Conservation (phyloP, 768 basidiomycete species). For the Amanita thiersii region DNA sequence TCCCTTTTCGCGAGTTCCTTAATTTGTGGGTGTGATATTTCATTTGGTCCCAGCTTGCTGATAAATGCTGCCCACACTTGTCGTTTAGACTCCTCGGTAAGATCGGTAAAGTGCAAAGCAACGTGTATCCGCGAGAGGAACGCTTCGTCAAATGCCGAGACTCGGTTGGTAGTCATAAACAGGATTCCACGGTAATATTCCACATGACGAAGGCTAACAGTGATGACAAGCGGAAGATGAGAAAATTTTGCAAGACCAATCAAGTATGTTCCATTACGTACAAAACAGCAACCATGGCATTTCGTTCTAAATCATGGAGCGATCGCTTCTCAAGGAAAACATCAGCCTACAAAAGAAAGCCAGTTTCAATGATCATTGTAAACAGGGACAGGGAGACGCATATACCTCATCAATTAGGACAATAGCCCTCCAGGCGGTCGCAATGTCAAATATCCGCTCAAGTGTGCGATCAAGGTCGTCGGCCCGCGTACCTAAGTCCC, state of each 20-base stretch:
- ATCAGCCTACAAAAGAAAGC: slow-evolving; percentile 35
- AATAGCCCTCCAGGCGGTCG: slow-evolving; percentile 54
- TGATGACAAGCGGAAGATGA: slow-evolving; percentile 16
- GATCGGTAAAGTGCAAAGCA: slow-evolving; percentile 56
- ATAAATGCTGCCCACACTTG: slow-evolving; percentile 62
- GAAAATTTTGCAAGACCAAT: slow-evolving; percentile 7
- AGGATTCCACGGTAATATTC: slow-evolving; percentile 52
- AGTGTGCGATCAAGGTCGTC: slow-evolving; percentile 33
- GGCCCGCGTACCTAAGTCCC: slow-evolving; percentile 44
- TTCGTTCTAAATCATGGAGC: slow-evolving; percentile 54
- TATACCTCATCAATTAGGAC: slow-evolving; percentile 46
- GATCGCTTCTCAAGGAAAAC: slow-evolving; percentile 68
- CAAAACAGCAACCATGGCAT: slow-evolving; percentile 70
- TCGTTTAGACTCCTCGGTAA: slow-evolving; percentile 41
- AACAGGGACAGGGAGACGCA: background rate
- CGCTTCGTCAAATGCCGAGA: slow-evolving; percentile 57
- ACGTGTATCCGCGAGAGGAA: slow-evolving; percentile 64
- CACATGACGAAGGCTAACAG: slow-evolving; percentile 41
- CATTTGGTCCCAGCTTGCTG: slow-evolving; percentile 24
- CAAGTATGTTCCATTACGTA: slow-evolving; percentile 21
- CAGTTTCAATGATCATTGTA: slow-evolving; percentile 7
- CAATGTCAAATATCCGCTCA: slow-evolving; percentile 40
- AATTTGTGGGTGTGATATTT: slow-evolving; percentile 7
- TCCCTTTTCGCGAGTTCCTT: slow-evolving; percentile 34
- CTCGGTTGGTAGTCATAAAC: slow-evolving; percentile 49